These are phyloP conservation scores for Pseudohalonectria lignicola DNA, from an alignment of 2,329 filamentous ascomycete species.

Conservation along the genomic window DNA sequence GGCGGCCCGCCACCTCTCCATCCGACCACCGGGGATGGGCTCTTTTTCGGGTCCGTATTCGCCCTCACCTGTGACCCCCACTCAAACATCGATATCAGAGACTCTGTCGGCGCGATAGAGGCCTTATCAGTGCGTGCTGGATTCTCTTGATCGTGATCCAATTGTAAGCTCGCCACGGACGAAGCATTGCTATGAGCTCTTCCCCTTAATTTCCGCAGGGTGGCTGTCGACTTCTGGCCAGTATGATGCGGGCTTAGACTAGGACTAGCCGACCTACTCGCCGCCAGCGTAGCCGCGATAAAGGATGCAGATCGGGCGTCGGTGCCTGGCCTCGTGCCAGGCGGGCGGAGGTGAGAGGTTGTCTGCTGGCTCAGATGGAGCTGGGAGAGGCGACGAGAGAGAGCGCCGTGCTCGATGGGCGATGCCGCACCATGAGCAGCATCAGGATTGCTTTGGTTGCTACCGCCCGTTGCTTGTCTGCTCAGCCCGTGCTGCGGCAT, in stretches of 20 bases:
- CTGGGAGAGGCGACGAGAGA: conserved; percentile 15
- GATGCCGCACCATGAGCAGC: conserved; percentile 2
- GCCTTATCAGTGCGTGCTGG: conserved; percentile 41
- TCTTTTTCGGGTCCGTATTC: conserved; percentile 22
- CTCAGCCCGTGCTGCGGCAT: conserved; percentile 11
- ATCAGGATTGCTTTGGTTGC: too few species aligned
- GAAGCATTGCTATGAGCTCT: conserved; percentile 5
- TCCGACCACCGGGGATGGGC: conserved; percentile 11
- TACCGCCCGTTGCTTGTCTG: conserved; percentile 27
- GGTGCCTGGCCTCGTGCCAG: conserved; percentile 8
- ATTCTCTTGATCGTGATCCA: too few species aligned
- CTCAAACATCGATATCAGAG: conserved; percentile 61
- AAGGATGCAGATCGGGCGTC: conserved; percentile 41
- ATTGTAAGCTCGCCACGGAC: conserved; percentile 18
- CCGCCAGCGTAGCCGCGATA: conserved; percentile 50
- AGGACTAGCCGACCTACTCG: conserved; percentile 47
- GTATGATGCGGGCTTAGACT: conserved; percentile 28
- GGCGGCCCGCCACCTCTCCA: too few species aligned
- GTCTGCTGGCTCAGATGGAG: not conserved
- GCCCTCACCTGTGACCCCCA: conserved; percentile 17
- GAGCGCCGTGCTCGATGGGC: conserved; percentile 10
- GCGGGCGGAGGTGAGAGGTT: conserved; percentile 5
- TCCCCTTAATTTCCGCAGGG: not conserved
- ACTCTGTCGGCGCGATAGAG: conserved; percentile 49
- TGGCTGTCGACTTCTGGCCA: conserved; percentile 15